phyloP scores from a whole-genome alignment of 495 filamentous ascomycete genomes.

The Hypoxylon subgilvum region DNA sequence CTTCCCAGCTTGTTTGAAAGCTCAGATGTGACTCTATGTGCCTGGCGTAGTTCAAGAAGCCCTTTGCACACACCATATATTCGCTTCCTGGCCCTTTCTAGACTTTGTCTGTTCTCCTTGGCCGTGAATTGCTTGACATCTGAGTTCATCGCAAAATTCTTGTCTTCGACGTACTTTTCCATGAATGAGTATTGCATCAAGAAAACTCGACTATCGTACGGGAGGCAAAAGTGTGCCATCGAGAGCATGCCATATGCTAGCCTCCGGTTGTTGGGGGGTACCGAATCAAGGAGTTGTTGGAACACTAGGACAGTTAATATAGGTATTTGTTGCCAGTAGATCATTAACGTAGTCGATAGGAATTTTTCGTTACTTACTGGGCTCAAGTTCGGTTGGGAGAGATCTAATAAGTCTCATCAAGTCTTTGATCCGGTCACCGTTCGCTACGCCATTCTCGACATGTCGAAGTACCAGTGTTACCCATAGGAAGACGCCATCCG shows the following conservation, averaged over 20 bases:
- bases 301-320: slow-evolving; percentile 5
- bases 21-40: not conserved
- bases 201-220: not conserved
- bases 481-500: slow-evolving; percentile 50
- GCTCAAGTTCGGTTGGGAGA: slow-evolving; percentile 27
- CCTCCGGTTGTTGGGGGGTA: slow-evolving; percentile 8
- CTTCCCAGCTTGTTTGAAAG: not conserved
- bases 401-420: slow-evolving; percentile 17
- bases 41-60: slow-evolving; percentile 23
- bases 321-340: not conserved
- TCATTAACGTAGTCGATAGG: not conserved
- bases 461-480: slow-evolving; percentile 30
- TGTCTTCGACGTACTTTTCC: slow-evolving; percentile 26
- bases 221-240: slow-evolving; percentile 1
- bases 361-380: slow-evolving; percentile 7
- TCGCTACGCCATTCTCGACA: slow-evolving; percentile 21
- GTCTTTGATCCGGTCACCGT: slow-evolving; percentile 29
- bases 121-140: not conserved
- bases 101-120: slow-evolving; percentile 3
- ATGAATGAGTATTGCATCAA: slow-evolving; percentile 30
- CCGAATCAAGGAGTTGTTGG: slow-evolving; percentile 19
- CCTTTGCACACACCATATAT: slow-evolving; percentile 32
- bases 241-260: slow-evolving; percentile 25
- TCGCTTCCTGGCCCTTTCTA: slow-evolving; percentile 10
- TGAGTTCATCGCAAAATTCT: slow-evolving; percentile 13